A percentile compares a stretch with the other conserved stretches of the same genome.
Conservation (phyloP, 2,329 filamentous ascomycete species). For the Pseudogymnoascus sp. region DNA sequence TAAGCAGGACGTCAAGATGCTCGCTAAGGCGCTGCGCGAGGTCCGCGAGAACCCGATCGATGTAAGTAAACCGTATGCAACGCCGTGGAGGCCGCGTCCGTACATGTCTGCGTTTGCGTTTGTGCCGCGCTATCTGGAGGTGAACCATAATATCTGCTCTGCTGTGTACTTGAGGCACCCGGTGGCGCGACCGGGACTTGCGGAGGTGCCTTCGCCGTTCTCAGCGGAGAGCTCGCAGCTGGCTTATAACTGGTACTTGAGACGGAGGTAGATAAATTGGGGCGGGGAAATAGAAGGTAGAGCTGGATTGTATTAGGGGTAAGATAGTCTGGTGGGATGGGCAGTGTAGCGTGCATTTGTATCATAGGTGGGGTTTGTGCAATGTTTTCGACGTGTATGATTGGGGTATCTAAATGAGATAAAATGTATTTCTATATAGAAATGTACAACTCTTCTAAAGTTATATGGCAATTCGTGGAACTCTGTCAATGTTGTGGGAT, state of each 20-base stretch:
- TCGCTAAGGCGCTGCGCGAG: constrained; percentile 14
- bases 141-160: constrained; percentile 94
- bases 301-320: not conserved
- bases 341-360: constrained; percentile 8
- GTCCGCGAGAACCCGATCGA: constrained; percentile 70
- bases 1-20: constrained; percentile 18
- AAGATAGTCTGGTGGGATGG: not conserved
- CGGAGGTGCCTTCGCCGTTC: constrained; percentile 83
- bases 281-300: not conserved
- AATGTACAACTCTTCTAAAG: not conserved
- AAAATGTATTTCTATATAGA: constrained; percentile 9
- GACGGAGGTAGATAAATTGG: constrained; percentile 27
- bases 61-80: constrained; percentile 72
- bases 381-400: constrained; percentile 9
- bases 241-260: constrained; percentile 89
- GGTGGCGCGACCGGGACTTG: constrained; percentile 71
- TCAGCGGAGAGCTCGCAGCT: constrained; percentile 61
- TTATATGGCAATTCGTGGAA: not conserved
- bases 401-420: constrained; percentile 7
- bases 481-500: not conserved
- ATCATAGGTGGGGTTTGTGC: constrained; percentile 7
- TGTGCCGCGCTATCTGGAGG: constrained; percentile 90
- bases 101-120: constrained; percentile 92
- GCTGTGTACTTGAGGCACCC: constrained; percentile 94
- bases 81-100: constrained; percentile 79